phyloP scores from a whole-genome alignment of 768 basidiomycete species.

The Stropharia rugosoannulata region DNA sequence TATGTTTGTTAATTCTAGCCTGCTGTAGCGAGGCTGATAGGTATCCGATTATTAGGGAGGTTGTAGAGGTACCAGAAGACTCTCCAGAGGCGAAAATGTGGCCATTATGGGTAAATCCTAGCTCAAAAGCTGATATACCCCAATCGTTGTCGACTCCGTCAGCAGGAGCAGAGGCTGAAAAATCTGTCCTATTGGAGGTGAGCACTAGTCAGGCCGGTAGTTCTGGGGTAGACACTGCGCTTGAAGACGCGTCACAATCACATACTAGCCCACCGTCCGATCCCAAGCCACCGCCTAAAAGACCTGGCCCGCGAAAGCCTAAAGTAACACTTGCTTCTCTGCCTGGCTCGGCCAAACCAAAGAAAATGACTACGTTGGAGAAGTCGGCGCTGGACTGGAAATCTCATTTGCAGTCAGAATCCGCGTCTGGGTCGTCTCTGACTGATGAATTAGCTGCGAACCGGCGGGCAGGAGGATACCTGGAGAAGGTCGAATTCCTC shows the following conservation, averaged over 20 bases:
- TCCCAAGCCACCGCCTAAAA: constrained; percentile 33
- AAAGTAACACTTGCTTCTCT: constrained; percentile 55
- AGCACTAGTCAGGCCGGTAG: too few relatives aligned
- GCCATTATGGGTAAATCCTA: constrained; percentile 48
- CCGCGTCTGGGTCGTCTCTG: constrained; percentile 32
- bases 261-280: constrained; percentile 13
- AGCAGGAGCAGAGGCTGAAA: constrained; percentile 1
- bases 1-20: constrained; percentile 33
- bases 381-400: constrained; percentile 90
- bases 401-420: constrained; percentile 51
- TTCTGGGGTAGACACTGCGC: too few relatives aligned
- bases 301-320: constrained; percentile 67
- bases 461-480: constrained; percentile 72
- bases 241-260: too few relatives aligned
- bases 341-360: constrained; percentile 55
- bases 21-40: not conserved
- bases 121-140: not conserved
- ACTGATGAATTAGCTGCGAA: constrained; percentile 77
- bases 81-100: constrained; percentile 78
- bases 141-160: not conserved
- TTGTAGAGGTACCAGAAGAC: constrained; percentile 69
- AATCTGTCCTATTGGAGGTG: not conserved
- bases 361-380: constrained; percentile 81
- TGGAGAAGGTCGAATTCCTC: constrained; percentile 85
- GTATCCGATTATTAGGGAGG: constrained; percentile 45